Evolutionary conservation across 768 basidiomycete genomes (phyloP).

Genomic region (Hericium alpestre): DNA sequence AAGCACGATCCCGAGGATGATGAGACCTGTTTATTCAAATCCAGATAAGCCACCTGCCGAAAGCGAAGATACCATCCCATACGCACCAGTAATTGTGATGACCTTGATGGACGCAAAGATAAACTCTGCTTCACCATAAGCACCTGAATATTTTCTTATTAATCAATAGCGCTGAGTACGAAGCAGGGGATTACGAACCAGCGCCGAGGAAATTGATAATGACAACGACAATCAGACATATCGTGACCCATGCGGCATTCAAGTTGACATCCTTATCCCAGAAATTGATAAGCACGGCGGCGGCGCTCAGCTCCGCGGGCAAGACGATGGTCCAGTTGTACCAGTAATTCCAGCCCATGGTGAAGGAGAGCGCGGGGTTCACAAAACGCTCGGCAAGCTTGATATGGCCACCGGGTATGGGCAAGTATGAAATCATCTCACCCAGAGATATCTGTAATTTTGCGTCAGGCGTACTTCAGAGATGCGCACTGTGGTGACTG

Average conservation of each 20-base stretch:
- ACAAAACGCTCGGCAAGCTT: conserved; percentile 76
- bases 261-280: conserved; percentile 46
- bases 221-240: conserved; percentile 68
- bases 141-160: conserved; percentile 26
- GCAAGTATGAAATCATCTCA: conserved; percentile 71
- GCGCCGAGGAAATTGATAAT: conserved; percentile 7
- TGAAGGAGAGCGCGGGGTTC: conserved; percentile 61
- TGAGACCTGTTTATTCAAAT: conserved; percentile 19
- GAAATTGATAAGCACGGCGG: conserved; percentile 66
- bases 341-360: conserved; percentile 45
- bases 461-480: background rate
- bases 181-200: background rate
- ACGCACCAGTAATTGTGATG: conserved; percentile 57
- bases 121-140: conserved; percentile 81
- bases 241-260: conserved; percentile 69
- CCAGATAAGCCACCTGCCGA: conserved; percentile 8
- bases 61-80: conserved; percentile 25
- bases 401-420: conserved; percentile 74
- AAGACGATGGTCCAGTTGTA: conserved; percentile 55
- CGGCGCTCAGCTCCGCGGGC: conserved; percentile 65
- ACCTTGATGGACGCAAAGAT: conserved; percentile 88
- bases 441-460: conserved; percentile 46
- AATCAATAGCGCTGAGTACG: background rate
- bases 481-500: conserved; percentile 5
- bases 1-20: conserved; percentile 54